Base-by-base conservation (phyloP, 116 monocot genomes). In the Trichopus zeylanicus region DNA sequence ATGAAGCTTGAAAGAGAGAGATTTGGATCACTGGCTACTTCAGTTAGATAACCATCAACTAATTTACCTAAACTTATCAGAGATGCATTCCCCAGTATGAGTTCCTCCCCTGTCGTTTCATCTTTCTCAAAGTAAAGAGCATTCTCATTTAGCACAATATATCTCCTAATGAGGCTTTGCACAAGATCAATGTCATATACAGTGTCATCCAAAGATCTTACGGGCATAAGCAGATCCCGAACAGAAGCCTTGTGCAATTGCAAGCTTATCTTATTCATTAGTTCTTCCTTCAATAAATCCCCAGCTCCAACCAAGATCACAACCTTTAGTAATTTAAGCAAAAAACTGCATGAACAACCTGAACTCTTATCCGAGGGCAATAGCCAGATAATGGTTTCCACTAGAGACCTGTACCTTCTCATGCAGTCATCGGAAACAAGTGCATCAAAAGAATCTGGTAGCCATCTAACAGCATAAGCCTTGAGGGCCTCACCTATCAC, bases 261-360 rank as follows among this genome's bases (percentile, higher is more conserved):
- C 26, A 55, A 12, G 51, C 78, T 70, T 31, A 89, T 78, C 67
- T 73, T 69, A 39, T 70, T 69, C 55, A 86, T 68, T 26, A 94
- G 55, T 29, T 89, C 83, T 67, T 89, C 83, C 42, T 75, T 86
- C 24, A 73, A 25, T 3, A 38, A 24, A 15, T 80, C 73, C 7
- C 85, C 86, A 29, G 72, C 75, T 47, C 75, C 86, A 10, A 89
- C 75, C 66, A 94, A 48, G n/a, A 83, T 56, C 35, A 65, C 80
- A 35, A 83, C 75, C 67, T 89, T 94, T 26, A 94, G 46, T 37
- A 94, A 61, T 34, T 86, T 89, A 34, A 89, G 55, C 29, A 94
- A 39, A 46, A 94, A 94, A 53, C 83, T 71, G 26, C 94, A 94
- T 21, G 86, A 86, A 67, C 86, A 83, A n/a, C 80, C 80, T 7